These are phyloP conservation scores for Saccharomyces eubayanus DNA, from an alignment of 805 yeast species.

Conservation along the genomic window DNA sequence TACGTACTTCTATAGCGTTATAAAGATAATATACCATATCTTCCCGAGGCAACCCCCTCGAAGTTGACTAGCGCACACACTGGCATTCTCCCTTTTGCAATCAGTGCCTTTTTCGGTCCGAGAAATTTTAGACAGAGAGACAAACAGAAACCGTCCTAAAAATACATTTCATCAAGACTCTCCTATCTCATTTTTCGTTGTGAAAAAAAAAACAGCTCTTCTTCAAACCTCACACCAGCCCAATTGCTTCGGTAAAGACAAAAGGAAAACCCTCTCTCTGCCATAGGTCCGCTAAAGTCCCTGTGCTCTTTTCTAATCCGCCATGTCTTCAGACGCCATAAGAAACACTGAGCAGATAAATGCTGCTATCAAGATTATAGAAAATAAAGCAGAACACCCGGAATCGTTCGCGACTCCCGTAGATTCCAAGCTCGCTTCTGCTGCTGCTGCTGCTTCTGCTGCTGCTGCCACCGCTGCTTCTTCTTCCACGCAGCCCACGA, in stretches of 20 bases:
- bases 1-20: not conserved
- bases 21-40: not conserved
- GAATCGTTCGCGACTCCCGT: not conserved
- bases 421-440: not conserved
- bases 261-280: not conserved
- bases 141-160: not conserved
- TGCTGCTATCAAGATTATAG: constrained; percentile 56
- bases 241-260: not conserved
- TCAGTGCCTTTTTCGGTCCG: not conserved
- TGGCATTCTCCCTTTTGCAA: not conserved
- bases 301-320: not conserved
- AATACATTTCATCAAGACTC: not conserved
- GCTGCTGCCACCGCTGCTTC: not conserved
- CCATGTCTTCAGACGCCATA: constrained; percentile 21
- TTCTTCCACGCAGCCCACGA: constrained; percentile 3
- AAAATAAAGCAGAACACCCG: constrained; percentile 32
- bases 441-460: not conserved
- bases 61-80: not conserved
- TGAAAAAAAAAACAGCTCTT: not conserved
- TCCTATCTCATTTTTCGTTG: not conserved
- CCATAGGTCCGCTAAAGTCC: not conserved
- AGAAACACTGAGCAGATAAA: constrained; percentile 50
- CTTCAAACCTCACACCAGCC: not conserved
- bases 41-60: not conserved
- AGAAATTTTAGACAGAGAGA: not conserved